phyloP scores from a whole-genome alignment of 495 filamentous ascomycete species.

The Tuber magnatum region DNA sequence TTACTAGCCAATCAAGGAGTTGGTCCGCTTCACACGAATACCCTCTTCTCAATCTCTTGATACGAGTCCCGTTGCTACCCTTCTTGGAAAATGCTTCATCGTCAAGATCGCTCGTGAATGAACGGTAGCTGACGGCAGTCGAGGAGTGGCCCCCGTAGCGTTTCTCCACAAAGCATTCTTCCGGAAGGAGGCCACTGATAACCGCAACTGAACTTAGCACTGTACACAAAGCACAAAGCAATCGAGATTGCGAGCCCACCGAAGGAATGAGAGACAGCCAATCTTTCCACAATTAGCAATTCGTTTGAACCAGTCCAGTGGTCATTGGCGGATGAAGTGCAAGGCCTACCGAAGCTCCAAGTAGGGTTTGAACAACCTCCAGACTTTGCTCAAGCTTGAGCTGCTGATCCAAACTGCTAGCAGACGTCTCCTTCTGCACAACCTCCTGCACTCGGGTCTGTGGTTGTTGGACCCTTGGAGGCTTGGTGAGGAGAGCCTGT shows the following conservation, averaged over 20 bases:
- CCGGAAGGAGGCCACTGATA: slow-evolving; percentile 39
- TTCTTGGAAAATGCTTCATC: slow-evolving; percentile 22
- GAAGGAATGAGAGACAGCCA: slow-evolving; percentile 38
- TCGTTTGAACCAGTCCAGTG: neutral
- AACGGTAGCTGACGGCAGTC: slow-evolving; percentile 25
- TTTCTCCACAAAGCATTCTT: slow-evolving; percentile 40
- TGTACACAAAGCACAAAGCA: neutral
- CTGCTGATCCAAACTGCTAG: slow-evolving; percentile 28
- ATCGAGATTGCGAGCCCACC: slow-evolving; percentile 8
- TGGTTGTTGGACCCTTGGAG: slow-evolving; percentile 22
- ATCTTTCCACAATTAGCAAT: slow-evolving; percentile 17
- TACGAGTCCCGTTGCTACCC: slow-evolving; percentile 24
- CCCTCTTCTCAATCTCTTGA: slow-evolving; percentile 40
- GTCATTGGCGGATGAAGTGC: neutral
- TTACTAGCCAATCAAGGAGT: slow-evolving; percentile 40
- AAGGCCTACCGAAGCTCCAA: slow-evolving; percentile 37
- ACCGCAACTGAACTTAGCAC: slow-evolving; percentile 17
- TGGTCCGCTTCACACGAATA: slow-evolving; percentile 35
- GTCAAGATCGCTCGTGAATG: slow-evolving; percentile 27
- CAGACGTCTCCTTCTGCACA: neutral
- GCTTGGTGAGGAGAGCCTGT: slow-evolving; percentile 30
- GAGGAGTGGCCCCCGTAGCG: slow-evolving; percentile 30
- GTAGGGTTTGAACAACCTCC: slow-evolving; percentile 38
- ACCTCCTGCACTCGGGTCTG: slow-evolving; percentile 14
- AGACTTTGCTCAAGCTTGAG: slow-evolving; percentile 41